Evolutionary conservation across 495 filamentous ascomycete species (phyloP), one percentile per base, ranked within the genome.

Genomic region (Annulohypoxylon moriforme): DNA sequence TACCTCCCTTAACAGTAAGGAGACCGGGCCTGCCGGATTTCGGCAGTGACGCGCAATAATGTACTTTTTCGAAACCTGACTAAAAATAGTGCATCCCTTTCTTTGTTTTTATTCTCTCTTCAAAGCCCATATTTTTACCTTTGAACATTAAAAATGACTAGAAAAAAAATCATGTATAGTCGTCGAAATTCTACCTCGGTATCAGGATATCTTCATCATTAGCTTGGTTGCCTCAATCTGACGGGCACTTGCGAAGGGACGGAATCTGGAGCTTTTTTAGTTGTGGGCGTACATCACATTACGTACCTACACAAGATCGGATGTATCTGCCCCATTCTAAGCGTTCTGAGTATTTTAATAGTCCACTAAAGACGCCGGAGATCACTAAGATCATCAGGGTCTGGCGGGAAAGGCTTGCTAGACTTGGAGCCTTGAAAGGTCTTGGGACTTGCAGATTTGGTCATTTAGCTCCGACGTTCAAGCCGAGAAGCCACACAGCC

Each of bases 401-500:
- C 55, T 46, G 34, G 8, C 33, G 53, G 53, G 53, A 25, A 60
- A 7, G 40, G 46, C 40, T 58, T 40, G 53, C 36, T 44, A 34
- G 20, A 8, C 31, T 22, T 36, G 29, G 9, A 14, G 46, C 16
- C 46, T 24, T 25, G 46, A 27, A n/a, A n/a, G n/a, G n/a, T n/a
- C n/a, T n/a, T n/a, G n/a, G n/a, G n/a, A n/a, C n/a, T n/a, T n/a
- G n/a, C n/a, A n/a, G n/a, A 36, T 20, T 14, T 13, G 27, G 68
- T 62, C 18, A 62, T 57, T 27, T 62, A 29, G 38, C 49, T 59
- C 64, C 50, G 53, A 72, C 38, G 56, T 40, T 60, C 18, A 61
- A 62, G 60, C 55, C 60, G 46, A 57, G 29, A 25, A 72, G 60
- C 70, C 70, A 58, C 65, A 65, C 55, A 73, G 70, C 70, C 70